Conservation (phyloP, 2,329 filamentous ascomycete species). For the Helotiales sp. region DNA sequence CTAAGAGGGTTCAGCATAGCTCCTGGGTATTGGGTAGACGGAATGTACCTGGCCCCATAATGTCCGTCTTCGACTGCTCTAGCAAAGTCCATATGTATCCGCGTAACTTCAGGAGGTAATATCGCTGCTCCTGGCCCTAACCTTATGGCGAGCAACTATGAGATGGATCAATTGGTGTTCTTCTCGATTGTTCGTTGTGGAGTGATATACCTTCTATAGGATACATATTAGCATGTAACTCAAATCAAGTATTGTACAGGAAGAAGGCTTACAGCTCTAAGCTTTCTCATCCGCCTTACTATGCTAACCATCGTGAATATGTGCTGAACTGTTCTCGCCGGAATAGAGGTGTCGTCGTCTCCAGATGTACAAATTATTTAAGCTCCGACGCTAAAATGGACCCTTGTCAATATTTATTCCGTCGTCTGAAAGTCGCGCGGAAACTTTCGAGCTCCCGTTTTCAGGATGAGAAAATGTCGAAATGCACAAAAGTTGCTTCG, state of each 20-base stretch:
- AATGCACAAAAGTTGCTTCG: conserved; percentile 16
- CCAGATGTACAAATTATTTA: conserved; percentile 27
- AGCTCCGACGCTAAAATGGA: conserved; percentile 26
- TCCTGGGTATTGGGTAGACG: conserved; percentile 14
- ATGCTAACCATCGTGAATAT: conserved; percentile 51
- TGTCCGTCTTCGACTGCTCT: conserved; percentile 63
- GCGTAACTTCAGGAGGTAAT: conserved; percentile 73
- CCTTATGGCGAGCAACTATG: conserved; percentile 71
- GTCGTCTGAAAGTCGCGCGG: neutral
- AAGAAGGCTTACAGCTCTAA: conserved; percentile 63
- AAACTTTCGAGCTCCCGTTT: neutral
- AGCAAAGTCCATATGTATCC: conserved; percentile 75
- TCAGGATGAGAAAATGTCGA: conserved; percentile 15
- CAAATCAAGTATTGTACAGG: neutral
- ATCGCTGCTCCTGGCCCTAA: conserved; percentile 81
- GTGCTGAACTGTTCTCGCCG: conserved; percentile 6
- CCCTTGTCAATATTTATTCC: conserved; percentile 27
- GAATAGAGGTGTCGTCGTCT: conserved; percentile 2
- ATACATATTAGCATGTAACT: conserved; percentile 18
- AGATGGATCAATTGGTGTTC: conserved; percentile 24
- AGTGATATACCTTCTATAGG: conserved; percentile 44
- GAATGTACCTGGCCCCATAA: conserved; percentile 66
- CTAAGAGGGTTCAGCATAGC: conserved; percentile 47
- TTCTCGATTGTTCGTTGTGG: conserved; percentile 6
- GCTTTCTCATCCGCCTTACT: conserved; percentile 70